phyloP scores from a whole-genome alignment of 2,329 filamentous ascomycete species.

The Tolypocladium tundrense region DNA sequence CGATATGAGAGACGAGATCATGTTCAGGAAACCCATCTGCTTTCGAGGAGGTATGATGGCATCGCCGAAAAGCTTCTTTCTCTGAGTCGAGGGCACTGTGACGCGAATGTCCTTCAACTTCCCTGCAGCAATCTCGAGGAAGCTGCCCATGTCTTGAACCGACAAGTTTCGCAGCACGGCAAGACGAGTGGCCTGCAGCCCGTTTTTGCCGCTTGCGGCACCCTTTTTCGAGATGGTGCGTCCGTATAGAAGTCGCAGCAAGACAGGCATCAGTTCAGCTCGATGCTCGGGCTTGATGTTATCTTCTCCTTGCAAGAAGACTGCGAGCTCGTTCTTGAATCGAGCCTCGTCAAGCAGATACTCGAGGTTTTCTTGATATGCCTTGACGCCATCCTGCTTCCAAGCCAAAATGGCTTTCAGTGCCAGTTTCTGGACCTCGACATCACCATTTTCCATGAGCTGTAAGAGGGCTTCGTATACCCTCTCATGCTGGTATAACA shows the following conservation, averaged over 20 bases:
- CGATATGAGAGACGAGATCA: slow-evolving; percentile 78
- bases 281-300: slow-evolving; percentile 66
- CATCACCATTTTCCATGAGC: slow-evolving; percentile 77
- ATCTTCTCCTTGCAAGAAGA: slow-evolving; percentile 70
- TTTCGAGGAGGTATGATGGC: slow-evolving; percentile 60
- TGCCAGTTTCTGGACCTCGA: slow-evolving; percentile 76
- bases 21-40: slow-evolving; percentile 84
- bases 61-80: slow-evolving; percentile 42
- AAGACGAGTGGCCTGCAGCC: slow-evolving; percentile 71
- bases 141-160: slow-evolving; percentile 64
- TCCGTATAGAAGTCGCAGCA: slow-evolving; percentile 82
- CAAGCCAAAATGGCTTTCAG: slow-evolving; percentile 80
- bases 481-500: slow-evolving; percentile 65
- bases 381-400: slow-evolving; percentile 67
- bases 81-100: slow-evolving; percentile 35
- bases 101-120: slow-evolving; percentile 53
- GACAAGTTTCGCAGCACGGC: slow-evolving; percentile 71
- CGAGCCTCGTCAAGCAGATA: slow-evolving; percentile 82
- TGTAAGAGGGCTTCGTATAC: slow-evolving; percentile 67
- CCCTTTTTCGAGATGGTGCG: slow-evolving; percentile 77
- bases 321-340: slow-evolving; percentile 88
- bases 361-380: slow-evolving; percentile 77
- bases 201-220: slow-evolving; percentile 64
- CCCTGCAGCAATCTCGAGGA: slow-evolving; percentile 73
- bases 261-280: slow-evolving; percentile 66